These are phyloP conservation scores for Chamaecrista fasciculata DNA, from an alignment of 306 rosid genomes.

Conservation along the genomic window DNA sequence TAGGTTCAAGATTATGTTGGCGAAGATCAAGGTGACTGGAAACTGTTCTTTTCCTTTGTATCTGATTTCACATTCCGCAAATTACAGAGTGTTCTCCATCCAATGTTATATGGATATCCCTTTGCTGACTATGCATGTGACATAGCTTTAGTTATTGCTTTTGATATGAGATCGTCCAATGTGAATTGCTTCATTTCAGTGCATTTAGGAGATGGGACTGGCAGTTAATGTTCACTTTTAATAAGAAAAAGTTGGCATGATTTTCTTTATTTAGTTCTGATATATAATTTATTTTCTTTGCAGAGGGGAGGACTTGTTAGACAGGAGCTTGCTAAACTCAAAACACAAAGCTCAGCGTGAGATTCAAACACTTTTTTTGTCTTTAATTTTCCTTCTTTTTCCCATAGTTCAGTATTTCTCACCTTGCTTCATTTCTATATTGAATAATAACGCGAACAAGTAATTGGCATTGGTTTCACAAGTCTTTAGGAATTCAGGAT, in stretches of 20 bases:
- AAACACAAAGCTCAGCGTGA: slow-evolving; percentile 28
- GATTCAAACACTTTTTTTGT: background rate
- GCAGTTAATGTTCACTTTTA: background rate
- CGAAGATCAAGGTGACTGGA: slow-evolving; percentile 46
- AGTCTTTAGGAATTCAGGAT: background rate
- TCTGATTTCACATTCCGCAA: background rate
- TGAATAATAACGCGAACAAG: background rate
- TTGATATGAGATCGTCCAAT: background rate
- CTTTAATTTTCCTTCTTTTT: background rate
- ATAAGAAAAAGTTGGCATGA: background rate
- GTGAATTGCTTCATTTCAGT: background rate
- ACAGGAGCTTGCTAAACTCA: slow-evolving; percentile 49
- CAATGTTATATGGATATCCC: background rate
- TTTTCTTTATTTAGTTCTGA: background rate
- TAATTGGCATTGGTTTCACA: background rate
- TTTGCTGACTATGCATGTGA: background rate
- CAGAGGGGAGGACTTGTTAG: slow-evolving; percentile 41
- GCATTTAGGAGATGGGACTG: background rate
- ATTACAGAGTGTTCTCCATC: background rate
- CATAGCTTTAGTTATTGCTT: background rate
- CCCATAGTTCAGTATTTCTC: background rate
- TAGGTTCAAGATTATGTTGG: slow-evolving; percentile 59
- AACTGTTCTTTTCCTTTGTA: background rate
- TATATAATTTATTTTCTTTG: background rate
- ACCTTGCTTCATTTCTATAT: background rate